Evolutionary conservation across 2,329 filamentous ascomycete genomes (phyloP).

Genomic region (Plenodomus lindquistii): DNA sequence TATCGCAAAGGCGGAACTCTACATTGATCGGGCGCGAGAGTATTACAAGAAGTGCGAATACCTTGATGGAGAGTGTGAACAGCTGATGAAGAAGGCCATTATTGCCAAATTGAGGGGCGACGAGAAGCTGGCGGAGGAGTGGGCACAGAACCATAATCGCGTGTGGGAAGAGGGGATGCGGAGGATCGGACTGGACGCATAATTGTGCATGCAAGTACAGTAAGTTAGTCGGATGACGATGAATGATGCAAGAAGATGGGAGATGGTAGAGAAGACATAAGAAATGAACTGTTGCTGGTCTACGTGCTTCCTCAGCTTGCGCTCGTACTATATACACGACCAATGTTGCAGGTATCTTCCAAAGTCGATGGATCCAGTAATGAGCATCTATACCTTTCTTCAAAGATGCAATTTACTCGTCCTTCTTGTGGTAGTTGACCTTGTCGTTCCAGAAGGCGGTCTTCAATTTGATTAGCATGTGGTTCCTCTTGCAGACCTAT

Average conservation of each 20-base stretch:
- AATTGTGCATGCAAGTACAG: not conserved
- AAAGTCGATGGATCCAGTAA: not conserved
- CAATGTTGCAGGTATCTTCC: constrained; percentile 4
- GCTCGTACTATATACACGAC: constrained; percentile 31
- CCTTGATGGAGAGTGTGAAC: constrained; percentile 71
- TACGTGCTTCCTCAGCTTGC: constrained; percentile 22
- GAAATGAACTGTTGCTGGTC: constrained; percentile 40
- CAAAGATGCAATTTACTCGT: constrained; percentile 53
- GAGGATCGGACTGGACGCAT: constrained; percentile 11
- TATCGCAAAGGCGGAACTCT: constrained; percentile 38
- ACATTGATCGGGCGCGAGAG: constrained; percentile 41
- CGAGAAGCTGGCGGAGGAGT: constrained; percentile 41
- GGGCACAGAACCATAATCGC: constrained; percentile 42
- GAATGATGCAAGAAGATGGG: constrained; percentile 2
- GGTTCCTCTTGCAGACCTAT: not conserved
- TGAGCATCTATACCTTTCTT: constrained; percentile 5
- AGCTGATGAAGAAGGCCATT: constrained; percentile 80
- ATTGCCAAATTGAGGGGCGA: constrained; percentile 68
- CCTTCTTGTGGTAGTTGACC: constrained; percentile 97
- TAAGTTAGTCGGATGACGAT: not conserved
- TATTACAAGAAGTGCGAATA: constrained; percentile 69
- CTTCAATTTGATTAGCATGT: constrained; percentile 29
- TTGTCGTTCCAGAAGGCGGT: constrained; percentile 79
- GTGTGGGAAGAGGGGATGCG: constrained; percentile 38
- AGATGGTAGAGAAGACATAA: constrained; percentile 24